Evolutionary conservation across 495 filamentous ascomycete genomes (phyloP).

Genomic region (Entonaema liquescens): DNA sequence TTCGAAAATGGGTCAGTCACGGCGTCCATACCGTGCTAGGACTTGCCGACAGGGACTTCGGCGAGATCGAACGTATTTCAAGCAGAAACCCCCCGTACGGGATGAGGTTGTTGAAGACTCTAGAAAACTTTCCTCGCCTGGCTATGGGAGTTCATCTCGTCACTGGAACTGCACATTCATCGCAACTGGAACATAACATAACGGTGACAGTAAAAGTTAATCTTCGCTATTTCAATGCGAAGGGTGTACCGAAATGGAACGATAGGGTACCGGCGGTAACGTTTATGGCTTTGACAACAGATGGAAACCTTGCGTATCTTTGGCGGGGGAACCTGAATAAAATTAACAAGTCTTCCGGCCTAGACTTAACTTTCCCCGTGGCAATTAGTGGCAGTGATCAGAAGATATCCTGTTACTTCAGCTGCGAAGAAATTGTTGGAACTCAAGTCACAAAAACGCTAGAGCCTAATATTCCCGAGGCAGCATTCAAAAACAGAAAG

Average conservation of each 20-base stretch:
- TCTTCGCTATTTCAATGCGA: slow-evolving; percentile 77
- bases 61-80: slow-evolving; percentile 78
- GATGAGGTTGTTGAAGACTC: slow-evolving; percentile 66
- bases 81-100: slow-evolving; percentile 88
- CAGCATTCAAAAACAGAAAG: slow-evolving; percentile 58
- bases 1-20: slow-evolving; percentile 77
- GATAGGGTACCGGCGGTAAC: slow-evolving; percentile 71
- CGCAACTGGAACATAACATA: slow-evolving; percentile 51
- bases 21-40: slow-evolving; percentile 75
- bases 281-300: slow-evolving; percentile 78
- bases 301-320: slow-evolving; percentile 79
- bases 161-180: slow-evolving; percentile 43
- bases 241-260: slow-evolving; percentile 67
- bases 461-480: slow-evolving; percentile 66
- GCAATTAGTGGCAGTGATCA: slow-evolving; percentile 65
- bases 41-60: slow-evolving; percentile 71
- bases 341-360: slow-evolving; percentile 62
- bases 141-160: slow-evolving; percentile 57
- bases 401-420: slow-evolving; percentile 73
- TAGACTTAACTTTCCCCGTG: slow-evolving; percentile 69
- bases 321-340: slow-evolving; percentile 76
- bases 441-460: slow-evolving; percentile 71
- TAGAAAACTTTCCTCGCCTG: slow-evolving; percentile 80
- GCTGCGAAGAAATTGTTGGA: slow-evolving; percentile 92
- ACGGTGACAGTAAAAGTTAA: slow-evolving; percentile 71